These are phyloP conservation scores for Cardiospermum halicacabum DNA, from an alignment of 345 rosid genomes.

Conservation along the genomic window DNA sequence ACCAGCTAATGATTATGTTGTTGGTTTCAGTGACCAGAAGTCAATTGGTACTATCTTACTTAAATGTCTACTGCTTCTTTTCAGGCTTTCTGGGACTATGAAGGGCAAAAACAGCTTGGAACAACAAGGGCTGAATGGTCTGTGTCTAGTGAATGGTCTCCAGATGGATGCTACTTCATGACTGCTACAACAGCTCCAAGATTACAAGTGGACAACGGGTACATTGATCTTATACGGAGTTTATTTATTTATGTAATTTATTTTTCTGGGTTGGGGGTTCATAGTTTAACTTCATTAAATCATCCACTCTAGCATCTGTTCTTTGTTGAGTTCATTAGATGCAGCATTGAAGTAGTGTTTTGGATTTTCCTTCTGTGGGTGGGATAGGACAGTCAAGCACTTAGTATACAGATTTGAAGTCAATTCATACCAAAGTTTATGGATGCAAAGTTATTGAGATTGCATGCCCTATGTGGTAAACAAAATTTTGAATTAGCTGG, in stretches of 20 bases:
- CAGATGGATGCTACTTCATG: slow-evolving; percentile 84
- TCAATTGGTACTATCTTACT: not conserved
- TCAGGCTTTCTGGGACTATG: slow-evolving; percentile 90
- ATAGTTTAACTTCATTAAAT: slow-evolving; percentile 6
- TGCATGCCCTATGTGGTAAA: not conserved
- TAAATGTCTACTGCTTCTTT: slow-evolving; percentile 6
- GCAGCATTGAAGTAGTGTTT: not conserved
- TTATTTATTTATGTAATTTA: not conserved
- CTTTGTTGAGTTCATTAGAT: too few species aligned
- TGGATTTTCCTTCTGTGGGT: not conserved
- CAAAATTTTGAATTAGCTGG: not conserved
- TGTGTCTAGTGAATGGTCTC: slow-evolving; percentile 90
- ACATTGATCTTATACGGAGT: slow-evolving; percentile 29
- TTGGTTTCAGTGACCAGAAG: not conserved
- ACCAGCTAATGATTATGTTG: not conserved
- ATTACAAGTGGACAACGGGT: slow-evolving; percentile 93
- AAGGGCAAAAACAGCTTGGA: slow-evolving; percentile 60
- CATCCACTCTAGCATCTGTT: not conserved
- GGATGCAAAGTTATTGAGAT: not conserved
- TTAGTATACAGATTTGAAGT: not conserved
- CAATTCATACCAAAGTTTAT: not conserved
- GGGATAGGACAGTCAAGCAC: not conserved
- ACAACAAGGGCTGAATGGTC: slow-evolving; percentile 85
- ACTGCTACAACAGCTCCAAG: slow-evolving; percentile 98
- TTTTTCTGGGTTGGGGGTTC: not conserved